phyloP scores from a whole-genome alignment of 2,329 filamentous ascomycete genomes.

The Diplodia corticola region DNA sequence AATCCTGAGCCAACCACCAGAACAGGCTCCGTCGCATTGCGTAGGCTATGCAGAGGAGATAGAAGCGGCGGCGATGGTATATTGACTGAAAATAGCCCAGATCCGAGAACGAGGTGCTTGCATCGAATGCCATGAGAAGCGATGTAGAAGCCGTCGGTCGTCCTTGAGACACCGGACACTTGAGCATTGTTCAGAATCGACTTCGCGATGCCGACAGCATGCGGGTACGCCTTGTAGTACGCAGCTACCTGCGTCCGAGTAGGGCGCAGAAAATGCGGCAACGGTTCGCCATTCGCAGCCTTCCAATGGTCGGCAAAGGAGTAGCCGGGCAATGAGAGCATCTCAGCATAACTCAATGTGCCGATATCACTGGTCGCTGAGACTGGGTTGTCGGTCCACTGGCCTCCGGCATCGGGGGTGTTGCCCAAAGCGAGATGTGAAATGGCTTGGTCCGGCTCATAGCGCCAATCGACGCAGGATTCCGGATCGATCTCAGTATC shows the following conservation, averaged over 20 bases:
- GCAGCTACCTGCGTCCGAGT: constrained; percentile 56
- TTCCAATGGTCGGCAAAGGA: constrained; percentile 56
- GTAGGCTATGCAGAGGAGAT: constrained; percentile 44
- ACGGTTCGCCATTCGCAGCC: constrained; percentile 40
- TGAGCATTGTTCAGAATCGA: constrained; percentile 47
- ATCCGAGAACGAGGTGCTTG: constrained; percentile 59
- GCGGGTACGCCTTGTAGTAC: constrained; percentile 57
- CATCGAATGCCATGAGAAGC: constrained; percentile 55
- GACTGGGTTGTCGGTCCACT: constrained; percentile 59
- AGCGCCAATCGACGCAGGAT: constrained; percentile 57
- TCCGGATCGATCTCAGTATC: constrained; percentile 57
- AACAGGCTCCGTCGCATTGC: constrained; percentile 41
- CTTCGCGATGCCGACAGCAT: constrained; percentile 53
- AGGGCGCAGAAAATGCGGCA: constrained; percentile 57
- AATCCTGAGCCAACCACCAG: constrained; percentile 63
- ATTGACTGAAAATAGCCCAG: constrained; percentile 58
- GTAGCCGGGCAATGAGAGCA: constrained; percentile 62
- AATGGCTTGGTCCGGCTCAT: constrained; percentile 52
- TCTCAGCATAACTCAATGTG: constrained; percentile 62
- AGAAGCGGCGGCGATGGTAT: constrained; percentile 54
- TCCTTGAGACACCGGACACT: constrained; percentile 48
- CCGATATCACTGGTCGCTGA: constrained; percentile 58
- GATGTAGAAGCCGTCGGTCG: constrained; percentile 50
- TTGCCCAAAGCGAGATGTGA: constrained; percentile 58
- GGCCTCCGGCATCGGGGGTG: constrained; percentile 54